Evolutionary conservation across 2,329 filamentous ascomycete species (phyloP).

Genomic region (Cryphonectria carpinicola): DNA sequence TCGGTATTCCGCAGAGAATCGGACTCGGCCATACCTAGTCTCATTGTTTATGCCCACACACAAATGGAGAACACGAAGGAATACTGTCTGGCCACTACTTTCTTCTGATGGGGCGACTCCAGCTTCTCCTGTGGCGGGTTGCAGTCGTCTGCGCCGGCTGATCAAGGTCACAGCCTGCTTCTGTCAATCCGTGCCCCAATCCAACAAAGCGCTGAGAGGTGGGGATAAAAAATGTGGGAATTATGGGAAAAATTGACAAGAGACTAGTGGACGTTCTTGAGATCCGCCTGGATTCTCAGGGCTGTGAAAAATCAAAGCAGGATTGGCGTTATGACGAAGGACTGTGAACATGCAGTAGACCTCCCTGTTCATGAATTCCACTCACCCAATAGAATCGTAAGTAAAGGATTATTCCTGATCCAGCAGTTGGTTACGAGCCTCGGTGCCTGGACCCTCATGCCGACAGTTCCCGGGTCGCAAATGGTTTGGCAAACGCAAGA

Average conservation of each 20-base stretch:
- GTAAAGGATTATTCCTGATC: neutral
- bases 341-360: neutral
- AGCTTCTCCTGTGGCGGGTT: neutral
- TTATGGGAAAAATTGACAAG: neutral
- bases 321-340: neutral
- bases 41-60: too few species aligned
- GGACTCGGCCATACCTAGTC: too few species aligned
- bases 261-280: neutral
- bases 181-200: neutral
- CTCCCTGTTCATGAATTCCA: neutral
- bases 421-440: neutral
- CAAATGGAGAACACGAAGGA: neutral
- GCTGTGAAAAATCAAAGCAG: neutral
- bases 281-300: neutral
- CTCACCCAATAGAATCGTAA: neutral
- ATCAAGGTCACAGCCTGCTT: neutral
- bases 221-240: neutral
- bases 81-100: neutral
- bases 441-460: neutral
- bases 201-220: too few species aligned
- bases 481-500: neutral
- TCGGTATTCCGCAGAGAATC: too few species aligned
- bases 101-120: neutral
- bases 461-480: neutral
- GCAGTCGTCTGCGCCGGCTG: neutral